A percentile compares a stretch with the other conserved stretches of the same genome.
Evolutionary conservation across 768 basidiomycete species (phyloP).

Genomic region (Artomyces pyxidatus): DNA sequence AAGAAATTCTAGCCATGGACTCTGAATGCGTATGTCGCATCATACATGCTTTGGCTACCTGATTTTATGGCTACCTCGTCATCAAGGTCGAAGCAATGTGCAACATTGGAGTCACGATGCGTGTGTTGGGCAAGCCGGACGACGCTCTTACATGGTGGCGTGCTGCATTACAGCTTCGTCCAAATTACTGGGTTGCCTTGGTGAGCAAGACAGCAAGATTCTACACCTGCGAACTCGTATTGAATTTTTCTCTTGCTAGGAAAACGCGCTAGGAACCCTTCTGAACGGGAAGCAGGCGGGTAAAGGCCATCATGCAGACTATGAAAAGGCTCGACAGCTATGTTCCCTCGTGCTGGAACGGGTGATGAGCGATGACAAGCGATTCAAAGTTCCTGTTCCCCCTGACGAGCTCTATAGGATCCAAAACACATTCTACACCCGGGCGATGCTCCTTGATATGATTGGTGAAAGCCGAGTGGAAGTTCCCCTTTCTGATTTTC

Average conservation of each 20-base stretch:
- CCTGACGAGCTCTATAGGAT: background rate
- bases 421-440: constrained; percentile 31
- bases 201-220: no score
- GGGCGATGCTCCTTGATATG: constrained; percentile 29
- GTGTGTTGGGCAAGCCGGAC: constrained; percentile 23
- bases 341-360: background rate
- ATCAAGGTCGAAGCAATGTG: constrained; percentile 34
- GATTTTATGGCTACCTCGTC: background rate
- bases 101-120: constrained; percentile 31
- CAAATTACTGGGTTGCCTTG: constrained; percentile 28
- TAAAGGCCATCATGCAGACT: background rate
- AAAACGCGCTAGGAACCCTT: constrained; percentile 25
- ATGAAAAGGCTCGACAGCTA: background rate
- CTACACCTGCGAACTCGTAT: no score
- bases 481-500: constrained; percentile 28
- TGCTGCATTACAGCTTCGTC: constrained; percentile 27
- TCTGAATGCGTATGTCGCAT: constrained; percentile 18
- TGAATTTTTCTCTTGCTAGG: constrained; percentile 13
- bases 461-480: constrained; percentile 21
- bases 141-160: constrained; percentile 33
- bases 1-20: constrained; percentile 26
- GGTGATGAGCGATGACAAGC: background rate
- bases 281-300: background rate
- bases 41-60: background rate
- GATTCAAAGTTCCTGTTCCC: background rate